Evolutionary conservation across 371 early-diverging fungal genomes (phyloP), one percentile per base, ranked within the genome.

Genomic region (Rhizomucor pusillus): DNA sequence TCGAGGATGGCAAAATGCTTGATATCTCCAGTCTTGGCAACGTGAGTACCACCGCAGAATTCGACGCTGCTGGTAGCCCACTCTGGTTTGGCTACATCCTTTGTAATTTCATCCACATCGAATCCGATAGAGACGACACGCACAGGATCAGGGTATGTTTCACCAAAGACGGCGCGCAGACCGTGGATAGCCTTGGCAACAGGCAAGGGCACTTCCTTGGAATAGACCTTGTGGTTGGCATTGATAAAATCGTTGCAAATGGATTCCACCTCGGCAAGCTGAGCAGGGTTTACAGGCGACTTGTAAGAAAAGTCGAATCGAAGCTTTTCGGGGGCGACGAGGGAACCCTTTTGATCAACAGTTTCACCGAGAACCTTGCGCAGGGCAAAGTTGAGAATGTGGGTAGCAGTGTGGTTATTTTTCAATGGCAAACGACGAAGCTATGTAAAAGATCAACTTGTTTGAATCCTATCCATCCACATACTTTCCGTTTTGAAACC

Each of bases 31-130:
- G 99, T 97, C 77, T 90, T 87, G 25, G 74, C 72, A 34, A 99
- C 99, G 66, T 99, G 99, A 63, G 99, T 98, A 62, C 99, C 99
- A 68, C 99, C 99, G 73, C 99, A 99, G 71, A 99, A 91, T 77
- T 99, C 99, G 50, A 96, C 82, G 46, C 93, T 91, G 61, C 85
- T 81, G 34, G 81, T 75, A 6, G 73, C 70, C 94, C 95, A 97
- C 52, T 87, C 80, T 37, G 81, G 80, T 62, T 95, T 91, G 35
- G 80, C 62, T 1, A 92, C 89, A 65, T 95, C 86, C 52, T 84
- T 75, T 25, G 94, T 77, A 44, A 99, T 80, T 41, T 94, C 93
- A 59, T 94, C 92, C 19, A 98, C 81, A 59, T 89, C 86, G 57
- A 84, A 86, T 22, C 97, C 94, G 64, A 98, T 85, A 10, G 95